These are phyloP conservation scores for Thinopyrum elongatum DNA, from an alignment of 176 grass and related monocot species.

Conservation along the genomic window DNA sequence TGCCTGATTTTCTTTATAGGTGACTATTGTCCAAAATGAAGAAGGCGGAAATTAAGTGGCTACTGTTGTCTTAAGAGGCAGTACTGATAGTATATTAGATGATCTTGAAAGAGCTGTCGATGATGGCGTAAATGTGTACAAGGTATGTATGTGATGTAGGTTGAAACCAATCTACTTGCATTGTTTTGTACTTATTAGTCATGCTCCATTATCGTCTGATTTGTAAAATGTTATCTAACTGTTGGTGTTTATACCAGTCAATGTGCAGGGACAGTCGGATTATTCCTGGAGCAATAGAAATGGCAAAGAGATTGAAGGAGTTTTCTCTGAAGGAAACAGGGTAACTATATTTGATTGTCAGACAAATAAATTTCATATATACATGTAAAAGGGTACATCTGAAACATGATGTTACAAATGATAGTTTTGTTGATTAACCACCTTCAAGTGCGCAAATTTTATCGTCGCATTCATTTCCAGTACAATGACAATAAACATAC, in stretches of 20 bases:
- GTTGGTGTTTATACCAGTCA: conserved; percentile 49
- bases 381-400: background rate
- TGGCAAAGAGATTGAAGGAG: conserved; percentile 90
- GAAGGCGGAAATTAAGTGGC: conserved; percentile 83
- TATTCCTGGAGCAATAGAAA: conserved; percentile 87
- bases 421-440: background rate
- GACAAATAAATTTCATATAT: background rate
- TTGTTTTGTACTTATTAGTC: background rate
- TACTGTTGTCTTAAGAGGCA: conserved; percentile 84
- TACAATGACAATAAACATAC: too few relatives aligned
- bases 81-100: conserved; percentile 94
- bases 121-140: conserved; percentile 95
- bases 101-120: conserved; percentile 96
- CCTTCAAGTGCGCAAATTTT: too few relatives aligned
- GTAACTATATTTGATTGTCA: conserved; percentile 43
- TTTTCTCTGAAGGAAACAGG: conserved; percentile 89
- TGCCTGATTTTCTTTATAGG: conserved; percentile 37
- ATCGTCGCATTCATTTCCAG: too few relatives aligned
- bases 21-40: conserved; percentile 84
- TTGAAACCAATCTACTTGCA: background rate
- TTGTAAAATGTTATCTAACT: background rate
- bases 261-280: conserved; percentile 95
- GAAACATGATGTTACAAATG: background rate
- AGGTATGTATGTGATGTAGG: conserved; percentile 42
- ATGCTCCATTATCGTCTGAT: background rate